Evolutionary conservation across 257 asterid genomes (phyloP), one percentile per base, ranked within the genome.

Genomic region (Vinca minor): DNA sequence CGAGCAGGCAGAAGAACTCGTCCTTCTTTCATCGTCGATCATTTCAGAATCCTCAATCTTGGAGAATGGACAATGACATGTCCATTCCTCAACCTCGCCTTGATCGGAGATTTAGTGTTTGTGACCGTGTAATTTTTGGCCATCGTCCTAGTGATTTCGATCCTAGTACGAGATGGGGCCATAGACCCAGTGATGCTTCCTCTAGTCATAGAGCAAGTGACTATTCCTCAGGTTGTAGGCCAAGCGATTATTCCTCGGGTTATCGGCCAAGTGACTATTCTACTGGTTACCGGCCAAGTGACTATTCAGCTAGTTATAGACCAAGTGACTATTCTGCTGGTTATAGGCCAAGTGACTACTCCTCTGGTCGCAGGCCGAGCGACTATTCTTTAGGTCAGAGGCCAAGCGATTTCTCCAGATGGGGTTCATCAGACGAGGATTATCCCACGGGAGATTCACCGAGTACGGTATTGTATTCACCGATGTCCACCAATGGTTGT

Each of bases 401-500:
- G 79, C 80, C 96, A 5, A 92, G 98, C 69, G 98, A 92, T 74
- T 88, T 87, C 74, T 92, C 98, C 4, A 73, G 91, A 58, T 79
- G 78, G 95, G 98, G 95, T 13, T 92, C 84, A 29, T 76, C 96
- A 1, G 98, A 92, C 41, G 98, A 92, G 74, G 98, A 92, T 76
- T 88, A 76, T 59, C 74, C 84, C 54, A 77, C 82, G 3, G 95
- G 86, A 13, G 96, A 91, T 72, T 91, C 98, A 29, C 98, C 98
- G 4, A 91, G 96, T 50, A 91, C 98, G 0, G 95, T 86, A 47
- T 61, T 88, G 75, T 76, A 76, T 68, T 85, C 96, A 13, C 95
- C 98, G 5, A 79, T 78, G 81, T 80, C 95, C 3, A 74, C 74
- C 59, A 67, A 69, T 42, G 84, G 84, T 14, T 79, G 78, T 60